Conservation (phyloP, 2,329 filamentous ascomycete genomes). For the Lomentospora prolificans region DNA sequence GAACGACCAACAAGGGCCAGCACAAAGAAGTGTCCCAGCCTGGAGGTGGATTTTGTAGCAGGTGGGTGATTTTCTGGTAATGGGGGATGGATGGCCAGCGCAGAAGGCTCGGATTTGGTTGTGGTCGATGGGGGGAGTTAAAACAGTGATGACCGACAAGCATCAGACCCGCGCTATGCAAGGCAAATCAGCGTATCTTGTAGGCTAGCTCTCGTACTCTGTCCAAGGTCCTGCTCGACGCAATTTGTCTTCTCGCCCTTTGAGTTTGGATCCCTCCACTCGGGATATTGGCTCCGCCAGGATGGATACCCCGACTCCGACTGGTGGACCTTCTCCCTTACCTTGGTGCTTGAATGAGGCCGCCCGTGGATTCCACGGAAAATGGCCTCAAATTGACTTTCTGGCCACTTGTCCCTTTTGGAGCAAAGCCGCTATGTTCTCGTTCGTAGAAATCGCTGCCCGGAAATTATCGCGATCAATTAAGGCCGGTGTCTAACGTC, state of each 20-base stretch:
- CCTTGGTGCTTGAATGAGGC: neutral
- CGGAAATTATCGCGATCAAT: neutral
- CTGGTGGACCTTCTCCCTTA: constrained; percentile 4
- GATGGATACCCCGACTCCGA: neutral
- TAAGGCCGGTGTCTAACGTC: neutral
- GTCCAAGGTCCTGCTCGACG: neutral
- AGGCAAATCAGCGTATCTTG: no score
- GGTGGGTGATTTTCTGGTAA: no score
- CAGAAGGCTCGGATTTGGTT: no score
- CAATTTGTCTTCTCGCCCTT: neutral
- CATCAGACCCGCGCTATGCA: no score
- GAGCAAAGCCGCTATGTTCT: neutral
- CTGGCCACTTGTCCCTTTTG: neutral
- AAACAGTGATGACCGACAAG: no score
- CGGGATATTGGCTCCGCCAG: neutral
- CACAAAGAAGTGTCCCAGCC: neutral
- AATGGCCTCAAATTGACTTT: neutral
- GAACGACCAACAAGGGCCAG: neutral
- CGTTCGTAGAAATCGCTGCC: neutral
- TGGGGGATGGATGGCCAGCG: no score
- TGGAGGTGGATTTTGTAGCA: no score
- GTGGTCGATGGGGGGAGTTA: no score
- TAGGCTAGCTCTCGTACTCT: neutral
- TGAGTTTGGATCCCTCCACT: neutral
- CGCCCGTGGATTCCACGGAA: neutral